A percentile compares a stretch with the other conserved stretches of the same genome.
Evolutionary conservation across 805 yeast genomes (phyloP).

Genomic region (Saccharomycopsis microspora): DNA sequence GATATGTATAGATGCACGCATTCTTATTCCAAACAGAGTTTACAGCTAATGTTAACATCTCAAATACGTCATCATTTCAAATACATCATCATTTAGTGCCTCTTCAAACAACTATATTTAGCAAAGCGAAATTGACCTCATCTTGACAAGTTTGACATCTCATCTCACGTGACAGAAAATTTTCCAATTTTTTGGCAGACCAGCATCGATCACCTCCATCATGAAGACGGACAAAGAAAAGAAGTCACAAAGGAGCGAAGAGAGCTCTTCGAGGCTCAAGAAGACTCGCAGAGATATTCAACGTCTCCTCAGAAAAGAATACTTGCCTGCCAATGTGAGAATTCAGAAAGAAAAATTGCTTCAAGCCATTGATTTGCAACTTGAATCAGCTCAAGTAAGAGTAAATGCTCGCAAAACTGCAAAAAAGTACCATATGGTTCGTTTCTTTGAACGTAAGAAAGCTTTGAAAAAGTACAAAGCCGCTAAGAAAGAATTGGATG

Average conservation of each 20-base stretch:
- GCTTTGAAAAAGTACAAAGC: constrained; percentile 60
- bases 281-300: constrained; percentile 82
- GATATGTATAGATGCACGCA: too few relatives aligned
- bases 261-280: constrained; percentile 42
- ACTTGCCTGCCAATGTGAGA: constrained; percentile 51
- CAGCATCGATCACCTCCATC: too few relatives aligned
- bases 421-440: constrained; percentile 82
- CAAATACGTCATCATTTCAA: too few relatives aligned
- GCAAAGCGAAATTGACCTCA: too few relatives aligned
- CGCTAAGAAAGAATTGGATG: constrained; percentile 24
- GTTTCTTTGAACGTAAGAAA: constrained; percentile 85
- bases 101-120: too few relatives aligned
- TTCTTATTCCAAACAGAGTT: too few relatives aligned
- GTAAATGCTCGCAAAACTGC: constrained; percentile 40
- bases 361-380: constrained; percentile 49
- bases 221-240: too few relatives aligned
- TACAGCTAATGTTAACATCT: too few relatives aligned
- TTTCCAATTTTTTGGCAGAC: too few relatives aligned
- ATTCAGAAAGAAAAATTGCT: constrained; percentile 68
- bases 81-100: too few relatives aligned
- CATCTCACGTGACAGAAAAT: too few relatives aligned
- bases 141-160: too few relatives aligned
- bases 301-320: constrained; percentile 44
- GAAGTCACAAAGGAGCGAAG: background rate
- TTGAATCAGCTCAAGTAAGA: constrained; percentile 34